Percentiles rank a stretch among this genome's conserved stretches.
Conservation (phyloP, 306 rosid species). For the Quillaja saponaria region DNA sequence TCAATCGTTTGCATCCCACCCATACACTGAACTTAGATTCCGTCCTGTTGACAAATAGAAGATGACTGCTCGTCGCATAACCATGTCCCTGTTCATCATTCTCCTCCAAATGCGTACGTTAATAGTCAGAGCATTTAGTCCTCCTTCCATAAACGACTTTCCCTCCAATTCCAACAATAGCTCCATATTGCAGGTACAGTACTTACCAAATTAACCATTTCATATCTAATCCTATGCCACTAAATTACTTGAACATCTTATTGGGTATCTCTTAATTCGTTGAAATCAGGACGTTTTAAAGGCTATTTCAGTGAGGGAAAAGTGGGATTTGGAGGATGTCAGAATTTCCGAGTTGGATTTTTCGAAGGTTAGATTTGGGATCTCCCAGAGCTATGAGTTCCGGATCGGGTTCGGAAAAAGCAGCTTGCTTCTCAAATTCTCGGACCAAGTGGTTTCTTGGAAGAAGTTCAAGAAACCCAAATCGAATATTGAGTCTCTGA, state of each 20-base stretch:
- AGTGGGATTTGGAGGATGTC: slow-evolving; percentile 53
- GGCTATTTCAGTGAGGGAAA: slow-evolving; percentile 59
- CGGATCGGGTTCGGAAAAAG: slow-evolving; percentile 59
- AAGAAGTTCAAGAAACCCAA: slow-evolving; percentile 45
- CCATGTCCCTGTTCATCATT: slow-evolving; percentile 28
- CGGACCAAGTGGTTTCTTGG: slow-evolving; percentile 67
- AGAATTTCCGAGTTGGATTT: slow-evolving; percentile 55
- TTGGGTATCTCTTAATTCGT: background rate
- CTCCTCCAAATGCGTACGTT: slow-evolving; percentile 39
- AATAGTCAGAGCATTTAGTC: slow-evolving; percentile 18
- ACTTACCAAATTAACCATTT: background rate
- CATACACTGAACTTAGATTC: background rate
- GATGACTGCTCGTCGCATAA: slow-evolving; percentile 16
- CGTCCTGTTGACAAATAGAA: background rate
- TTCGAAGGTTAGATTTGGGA: slow-evolving; percentile 56
- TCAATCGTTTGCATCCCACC: background rate
- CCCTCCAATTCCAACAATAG: slow-evolving; percentile 29
- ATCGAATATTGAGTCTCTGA: slow-evolving; percentile 51
- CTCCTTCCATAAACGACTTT: slow-evolving; percentile 23
- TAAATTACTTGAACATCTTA: background rate
- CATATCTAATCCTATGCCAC: too few relatives aligned
- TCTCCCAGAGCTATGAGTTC: slow-evolving; percentile 45
- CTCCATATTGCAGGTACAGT: slow-evolving; percentile 59
- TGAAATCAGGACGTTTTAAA: slow-evolving; percentile 63
- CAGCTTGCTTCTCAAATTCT: slow-evolving; percentile 44